phyloP scores from a whole-genome alignment of 768 basidiomycete genomes.

The Pleurotus ostreatus region DNA sequence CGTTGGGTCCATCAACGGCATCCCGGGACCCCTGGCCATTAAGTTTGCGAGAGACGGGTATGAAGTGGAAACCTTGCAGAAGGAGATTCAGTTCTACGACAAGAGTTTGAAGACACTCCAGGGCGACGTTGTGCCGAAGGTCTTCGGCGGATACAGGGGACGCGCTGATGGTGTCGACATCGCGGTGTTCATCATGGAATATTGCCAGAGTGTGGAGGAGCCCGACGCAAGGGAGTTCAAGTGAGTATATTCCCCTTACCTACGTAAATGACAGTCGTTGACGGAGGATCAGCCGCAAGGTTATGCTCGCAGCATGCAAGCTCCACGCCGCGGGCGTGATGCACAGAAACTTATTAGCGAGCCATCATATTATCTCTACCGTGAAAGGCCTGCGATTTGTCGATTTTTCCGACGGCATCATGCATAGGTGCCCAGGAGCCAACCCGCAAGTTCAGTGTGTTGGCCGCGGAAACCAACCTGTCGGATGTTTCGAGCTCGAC shows the following conservation, averaged over 20 bases:
- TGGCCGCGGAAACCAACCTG: background rate
- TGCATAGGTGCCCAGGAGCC: conserved; percentile 22
- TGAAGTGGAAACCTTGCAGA: conserved; percentile 20
- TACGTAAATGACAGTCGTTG: background rate
- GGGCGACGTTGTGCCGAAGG: conserved; percentile 33
- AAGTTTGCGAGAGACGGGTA: conserved; percentile 27
- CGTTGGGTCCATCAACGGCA: background rate
- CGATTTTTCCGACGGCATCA: conserved; percentile 28
- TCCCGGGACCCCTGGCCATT: conserved; percentile 19
- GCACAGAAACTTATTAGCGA: conserved; percentile 28
- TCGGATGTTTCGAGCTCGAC: conserved; percentile 19
- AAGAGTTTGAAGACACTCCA: conserved; percentile 29
- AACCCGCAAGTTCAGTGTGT: conserved; percentile 11
- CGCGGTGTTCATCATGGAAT: conserved; percentile 34
- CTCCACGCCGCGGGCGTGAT: conserved; percentile 32
- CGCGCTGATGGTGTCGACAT: conserved; percentile 21
- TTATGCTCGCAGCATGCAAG: conserved; percentile 26
- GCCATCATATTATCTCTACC: conserved; percentile 27
- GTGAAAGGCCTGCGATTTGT: conserved; percentile 28
- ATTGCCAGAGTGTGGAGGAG: conserved; percentile 20
- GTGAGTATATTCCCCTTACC: conserved; percentile 13
- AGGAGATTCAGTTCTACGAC: conserved; percentile 31
- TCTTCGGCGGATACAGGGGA: conserved; percentile 31
- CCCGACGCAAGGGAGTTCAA: conserved; percentile 15
- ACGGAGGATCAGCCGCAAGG: conserved; percentile 21